Base-by-base conservation (phyloP, 2,329 filamentous ascomycete genomes). In the Xylariaceae sp. region DNA sequence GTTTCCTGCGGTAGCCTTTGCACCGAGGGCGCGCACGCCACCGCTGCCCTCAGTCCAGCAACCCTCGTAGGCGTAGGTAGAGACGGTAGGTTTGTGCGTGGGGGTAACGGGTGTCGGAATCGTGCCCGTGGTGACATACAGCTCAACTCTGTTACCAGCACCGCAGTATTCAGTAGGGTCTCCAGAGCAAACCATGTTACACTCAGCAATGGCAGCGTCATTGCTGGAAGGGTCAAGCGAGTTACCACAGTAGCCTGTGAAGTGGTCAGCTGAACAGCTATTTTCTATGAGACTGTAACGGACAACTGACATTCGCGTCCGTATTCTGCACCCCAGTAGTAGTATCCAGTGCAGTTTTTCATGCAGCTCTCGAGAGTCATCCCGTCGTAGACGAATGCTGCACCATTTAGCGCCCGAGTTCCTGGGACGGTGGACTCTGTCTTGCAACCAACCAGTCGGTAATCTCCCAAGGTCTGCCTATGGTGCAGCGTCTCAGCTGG, bases 261-360 rank as follows among this genome's bases (percentile, higher is more conserved):
- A 26, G 18, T 15, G 21, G 43, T 64, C 23, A 67, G 59, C 42
- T n/a, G 45, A 32, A 26, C 42, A 4, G 35, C 24, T 24, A 26
- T 18, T 35, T 20, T 36, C 3, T 23, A 10, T 5, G 11, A 26
- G 16, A 3, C 15, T 27, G 41, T 29, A 10, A 30, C 20, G 5
- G 40, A 26, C 26, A 42, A 66, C 71, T 70, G 53, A 74, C 78
- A 81, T 64, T 82, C 79, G 23, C 76, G 71, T 8, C 78, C 77
- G 55, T 78, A 82, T 60, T 82, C 79, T 5, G 78, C 76, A 2
- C 75, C 80, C 69, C 75, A 81, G 59, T 77, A 80, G 39, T 70
- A 67, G 62, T 74, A 81, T 1, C 69, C 70, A 2, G 71, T 73
- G 69, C 78, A 81, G 65, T 75, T 77, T 2, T 58, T 56, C 69